Base-by-base conservation (phyloP, 1,139 yeast genomes). In the Saccharomycopsis hybrid region DNA sequence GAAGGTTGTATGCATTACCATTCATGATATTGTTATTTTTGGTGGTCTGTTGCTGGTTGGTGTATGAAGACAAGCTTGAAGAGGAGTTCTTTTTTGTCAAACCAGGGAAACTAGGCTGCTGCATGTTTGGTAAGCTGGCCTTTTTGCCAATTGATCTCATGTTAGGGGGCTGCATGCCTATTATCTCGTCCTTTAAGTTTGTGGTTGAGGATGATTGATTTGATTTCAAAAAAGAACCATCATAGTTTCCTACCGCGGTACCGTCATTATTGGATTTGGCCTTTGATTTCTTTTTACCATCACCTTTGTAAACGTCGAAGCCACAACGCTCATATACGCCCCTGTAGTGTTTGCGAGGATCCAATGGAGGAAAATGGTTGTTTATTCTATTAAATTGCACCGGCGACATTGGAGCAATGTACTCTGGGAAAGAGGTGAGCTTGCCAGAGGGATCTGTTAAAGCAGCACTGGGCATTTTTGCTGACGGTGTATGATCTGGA, bases 301-400 rank as follows among this genome's bases (percentile, higher is more conserved):
- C 37, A 25, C 52, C 57, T 37, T 56, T 56, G 49, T 62, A 63
- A 49, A 78, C 77, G 40, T 78, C 84, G 56, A 79, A 79, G 1
- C 85, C 85, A 1, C 84, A 84, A 54, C 85, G 61, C 62, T 79
- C 85, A 63, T 78, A 78, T 11, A 79, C 84, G n/a, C 82, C 78
- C 53, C 69, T 65, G 54, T 76, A 77, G 41, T 76, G 65, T 51
- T 71, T 76, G 49, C 74, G 73, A 1, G 73, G 64, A 50, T 73
- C 74, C 56, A 79, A 69, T 0, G 82, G 82, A 11, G 85, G 84
- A 56, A 78, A 79, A 39, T 48, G 52, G 44, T 44, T 48, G 41
- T 53, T 53, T 28, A 53, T 53, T 43, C 55, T 42, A 40, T 53
- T 53, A 47, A 53, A 43, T 30, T 52, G 55, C 5, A 52, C 52